Percentiles rank a stretch among this genome's conserved stretches.
Conservation (phyloP, 2,329 filamentous ascomycete species). For the Phyllosticta paracitricarpa region DNA sequence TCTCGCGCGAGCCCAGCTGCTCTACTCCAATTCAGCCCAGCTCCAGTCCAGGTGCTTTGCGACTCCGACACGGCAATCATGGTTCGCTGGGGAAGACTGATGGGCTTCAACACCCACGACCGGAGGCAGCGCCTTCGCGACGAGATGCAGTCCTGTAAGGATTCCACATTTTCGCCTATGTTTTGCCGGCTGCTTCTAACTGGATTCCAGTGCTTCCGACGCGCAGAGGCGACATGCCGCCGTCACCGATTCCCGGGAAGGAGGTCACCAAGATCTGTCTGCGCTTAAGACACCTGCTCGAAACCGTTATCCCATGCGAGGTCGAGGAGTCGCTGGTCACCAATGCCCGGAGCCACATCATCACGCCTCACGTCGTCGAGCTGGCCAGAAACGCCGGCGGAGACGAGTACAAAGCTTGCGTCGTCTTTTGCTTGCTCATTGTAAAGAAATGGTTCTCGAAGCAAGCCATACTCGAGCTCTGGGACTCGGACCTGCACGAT, state of each 20-base stretch:
- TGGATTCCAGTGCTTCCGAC: slow-evolving; percentile 51
- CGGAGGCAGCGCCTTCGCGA: slow-evolving; percentile 30
- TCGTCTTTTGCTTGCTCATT: slow-evolving; percentile 75
- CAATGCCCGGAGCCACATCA: slow-evolving; percentile 70
- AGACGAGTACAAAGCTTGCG: slow-evolving; percentile 62
- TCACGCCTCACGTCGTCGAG: slow-evolving; percentile 67
- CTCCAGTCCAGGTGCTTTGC: neutral
- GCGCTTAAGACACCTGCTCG: slow-evolving; percentile 81
- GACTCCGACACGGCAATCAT: slow-evolving; percentile 15
- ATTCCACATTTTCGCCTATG: slow-evolving; percentile 5
- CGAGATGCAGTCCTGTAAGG: slow-evolving; percentile 31
- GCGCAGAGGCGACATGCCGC: slow-evolving; percentile 46
- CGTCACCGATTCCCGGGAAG: slow-evolving; percentile 60
- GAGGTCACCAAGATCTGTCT: slow-evolving; percentile 86
- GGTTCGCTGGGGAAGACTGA: slow-evolving; percentile 30
- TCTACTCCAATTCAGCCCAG: neutral
- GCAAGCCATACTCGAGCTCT: slow-evolving; percentile 72
- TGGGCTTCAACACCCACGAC: slow-evolving; percentile 28
- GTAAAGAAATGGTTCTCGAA: slow-evolving; percentile 66
- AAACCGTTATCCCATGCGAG: slow-evolving; percentile 83
- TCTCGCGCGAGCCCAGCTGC: neutral
- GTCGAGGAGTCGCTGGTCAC: slow-evolving; percentile 68
- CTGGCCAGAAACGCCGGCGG: slow-evolving; percentile 78
- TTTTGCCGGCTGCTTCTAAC: slow-evolving; percentile 8
- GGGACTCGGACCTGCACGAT: slow-evolving; percentile 79